Base-by-base conservation (phyloP, 1,284 basidiomycete genomes). In the Neotropicomus parvogracilis region DNA sequence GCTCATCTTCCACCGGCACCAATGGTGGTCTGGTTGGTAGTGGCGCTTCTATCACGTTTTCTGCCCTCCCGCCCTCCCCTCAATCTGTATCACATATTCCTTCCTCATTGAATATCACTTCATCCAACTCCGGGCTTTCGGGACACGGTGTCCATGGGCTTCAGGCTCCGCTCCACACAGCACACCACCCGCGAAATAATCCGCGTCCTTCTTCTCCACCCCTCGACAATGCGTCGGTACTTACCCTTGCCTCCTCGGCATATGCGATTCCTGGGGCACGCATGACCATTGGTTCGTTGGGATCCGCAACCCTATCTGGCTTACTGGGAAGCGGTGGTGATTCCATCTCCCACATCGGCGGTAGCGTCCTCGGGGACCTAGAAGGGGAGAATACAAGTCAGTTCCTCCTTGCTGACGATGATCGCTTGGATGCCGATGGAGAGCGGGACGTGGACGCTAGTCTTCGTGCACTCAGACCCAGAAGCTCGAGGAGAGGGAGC, bases 141-240 rank as follows among this genome's bases (percentile, higher is more conserved):
- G 65, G 59, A 35, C 44, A 56, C 34, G 54, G 41, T 32, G 57
- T 50, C 13, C 59, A 65, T 50, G 59, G 66, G 43, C 57, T 85
- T 26, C 89, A 91, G 63, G 90, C 90, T 7, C 95, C 95, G 0
- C 77, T 88, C 34, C 91, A 95, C 65, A 91, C 92, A 0, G 73
- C 83, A 7, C 92, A 93, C 53, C 94, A 98, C 69, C 95, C 95
- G 3, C 81, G 91, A 44, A 92, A 97, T 69, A 98, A 98, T 65
- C 95, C 95, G 3, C 82, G 88, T 17, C 95, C 95, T 13, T 85
- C 86, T 6, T 91, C 88, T 2, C 86, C 91, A 10, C 95, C 95
- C 0, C 74, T 83, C 20, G 92, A 95, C 63, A 94, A 98, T 62
- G 95, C 95, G 1, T 94, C 90, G 4, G 75, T 95, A 42, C 74